Percentiles rank a stretch among this genome's conserved stretches.
Evolutionary conservation across 768 basidiomycete species (phyloP).

Genomic region (Termitomyces sp.): DNA sequence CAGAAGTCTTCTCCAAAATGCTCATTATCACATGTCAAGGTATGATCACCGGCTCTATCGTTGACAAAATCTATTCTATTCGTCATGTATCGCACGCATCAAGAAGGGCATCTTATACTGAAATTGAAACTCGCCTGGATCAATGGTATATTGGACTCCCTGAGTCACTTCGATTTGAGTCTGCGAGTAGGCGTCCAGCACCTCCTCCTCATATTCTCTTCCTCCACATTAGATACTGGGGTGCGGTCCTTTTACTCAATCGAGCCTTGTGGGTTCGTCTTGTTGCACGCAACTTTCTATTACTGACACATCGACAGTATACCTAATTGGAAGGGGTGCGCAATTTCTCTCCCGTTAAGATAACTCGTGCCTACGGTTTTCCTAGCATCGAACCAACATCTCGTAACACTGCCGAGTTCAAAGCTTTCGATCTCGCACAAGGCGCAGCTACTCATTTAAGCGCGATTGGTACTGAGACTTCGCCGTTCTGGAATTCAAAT

Average conservation of each 20-base stretch:
- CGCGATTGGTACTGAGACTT: conserved; percentile 44
- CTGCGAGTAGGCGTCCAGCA: conserved; percentile 44
- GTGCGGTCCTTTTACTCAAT: conserved; percentile 67
- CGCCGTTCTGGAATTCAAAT: neutral
- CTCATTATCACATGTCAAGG: conserved; percentile 32
- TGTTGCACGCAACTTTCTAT: neutral
- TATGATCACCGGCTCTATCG: conserved; percentile 62
- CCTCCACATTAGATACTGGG: conserved; percentile 76
- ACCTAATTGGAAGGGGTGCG: conserved; percentile 69
- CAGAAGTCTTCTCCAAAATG: neutral
- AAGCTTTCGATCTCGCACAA: conserved; percentile 75
- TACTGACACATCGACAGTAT: conserved; percentile 40
- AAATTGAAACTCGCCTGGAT: conserved; percentile 65
- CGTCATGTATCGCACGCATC: conserved; percentile 42
- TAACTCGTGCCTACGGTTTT: conserved; percentile 5
- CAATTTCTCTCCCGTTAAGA: neutral
- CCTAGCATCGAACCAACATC: conserved; percentile 40
- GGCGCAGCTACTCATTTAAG: conserved; percentile 70
- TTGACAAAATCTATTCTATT: conserved; percentile 69
- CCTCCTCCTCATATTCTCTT: conserved; percentile 67
- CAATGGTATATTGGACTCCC: conserved; percentile 74
- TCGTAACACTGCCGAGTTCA: conserved; percentile 50
- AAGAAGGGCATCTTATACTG: conserved; percentile 45
- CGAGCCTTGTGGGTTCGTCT: conserved; percentile 67
- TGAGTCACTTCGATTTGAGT: conserved; percentile 57